Evolutionary conservation across 169 alveolate genomes (phyloP), one percentile per base, ranked within the genome.

Genomic region (Theileria annulata): DNA sequence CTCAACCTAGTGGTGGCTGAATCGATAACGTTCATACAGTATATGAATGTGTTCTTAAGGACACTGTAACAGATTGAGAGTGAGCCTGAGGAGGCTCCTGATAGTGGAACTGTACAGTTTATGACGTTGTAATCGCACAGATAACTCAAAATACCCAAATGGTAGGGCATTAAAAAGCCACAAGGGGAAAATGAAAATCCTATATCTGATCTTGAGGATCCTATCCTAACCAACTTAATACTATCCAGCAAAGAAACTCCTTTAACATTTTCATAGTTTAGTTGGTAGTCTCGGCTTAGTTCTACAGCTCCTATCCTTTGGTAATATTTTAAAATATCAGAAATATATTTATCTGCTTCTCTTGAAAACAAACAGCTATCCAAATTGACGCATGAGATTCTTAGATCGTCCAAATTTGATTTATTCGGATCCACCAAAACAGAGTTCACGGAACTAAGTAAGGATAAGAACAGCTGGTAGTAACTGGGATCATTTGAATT

Each of bases 1-100:
- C 63, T 54, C 63, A 54, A 54, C 15, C 63, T 54, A n/a, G 21
- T 6, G 3, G 63, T n/a, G 9, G 27, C 21, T 60, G 73, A 76
- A 51, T 89, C 92, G 8, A 76, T 54, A 33, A 86, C 42, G 25
- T 60, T 63, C 75, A 82, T 78, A 19, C 86, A 77, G 13, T 86
- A 71, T 13, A 48, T 51, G n/a, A 89, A 28, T 35, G 68, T 71
- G 54, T 59, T 60, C 19, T 83, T 73, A 23, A 80, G 60, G 12
- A 85, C 68, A 31, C 87, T 72, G 10, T 85, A 73, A 15, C 86
- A 79, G 21, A 86, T 85, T 60, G 86, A 77, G 1, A 89, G 58
- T 25, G 92, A 51, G 12, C 94, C 94, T 21, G 94, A 88, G 0
- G 94, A 89, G 0, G 91, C 86, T 27, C 94, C 94, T 15, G 91